phyloP scores from a whole-genome alignment of 2,329 filamentous ascomycete species.

The Cytospora piceicola region DNA sequence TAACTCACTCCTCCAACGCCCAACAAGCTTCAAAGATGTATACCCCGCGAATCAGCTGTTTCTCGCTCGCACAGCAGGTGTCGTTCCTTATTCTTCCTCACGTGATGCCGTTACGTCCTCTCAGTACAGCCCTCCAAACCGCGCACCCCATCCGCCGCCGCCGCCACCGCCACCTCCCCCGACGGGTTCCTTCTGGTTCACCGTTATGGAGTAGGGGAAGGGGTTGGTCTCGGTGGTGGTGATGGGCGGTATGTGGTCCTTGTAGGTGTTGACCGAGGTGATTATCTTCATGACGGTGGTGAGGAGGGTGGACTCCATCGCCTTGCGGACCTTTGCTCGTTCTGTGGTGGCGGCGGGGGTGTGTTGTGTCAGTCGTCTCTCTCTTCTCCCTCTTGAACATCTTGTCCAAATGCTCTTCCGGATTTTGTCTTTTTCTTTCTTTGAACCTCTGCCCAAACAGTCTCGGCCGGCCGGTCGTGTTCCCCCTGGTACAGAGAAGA shows the following conservation, averaged over 20 bases:
- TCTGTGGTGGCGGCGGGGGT: slow-evolving; percentile 54
- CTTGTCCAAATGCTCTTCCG: too few species aligned
- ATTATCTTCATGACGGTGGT: slow-evolving; percentile 90
- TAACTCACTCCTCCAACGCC: not conserved
- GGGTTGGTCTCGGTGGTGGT: slow-evolving; percentile 90
- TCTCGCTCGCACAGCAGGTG: not conserved
- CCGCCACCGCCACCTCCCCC: slow-evolving; percentile 4
- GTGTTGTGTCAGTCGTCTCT: not conserved
- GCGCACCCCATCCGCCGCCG: slow-evolving; percentile 24
- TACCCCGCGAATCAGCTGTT: not conserved
- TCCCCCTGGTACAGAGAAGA: slow-evolving; percentile 24
- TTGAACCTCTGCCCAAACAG: too few species aligned
- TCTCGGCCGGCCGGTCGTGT: too few species aligned
- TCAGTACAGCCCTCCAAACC: slow-evolving; percentile 26
- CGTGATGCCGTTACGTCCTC: not conserved
- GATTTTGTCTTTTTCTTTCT: not conserved
- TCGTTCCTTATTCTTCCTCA: not conserved
- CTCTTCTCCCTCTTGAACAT: too few species aligned
- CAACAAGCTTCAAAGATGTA: not conserved
- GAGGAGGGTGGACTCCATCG: slow-evolving; percentile 88
- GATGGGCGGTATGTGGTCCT: slow-evolving; percentile 96
- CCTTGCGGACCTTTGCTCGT: slow-evolving; percentile 82
- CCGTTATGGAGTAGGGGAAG: slow-evolving; percentile 90
- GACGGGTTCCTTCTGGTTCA: slow-evolving; percentile 73
- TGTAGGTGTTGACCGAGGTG: slow-evolving; percentile 82